These are phyloP conservation scores for Paramecium sexaurelia DNA, from an alignment of 73 alveolate genomes.

Conservation along the genomic window DNA sequence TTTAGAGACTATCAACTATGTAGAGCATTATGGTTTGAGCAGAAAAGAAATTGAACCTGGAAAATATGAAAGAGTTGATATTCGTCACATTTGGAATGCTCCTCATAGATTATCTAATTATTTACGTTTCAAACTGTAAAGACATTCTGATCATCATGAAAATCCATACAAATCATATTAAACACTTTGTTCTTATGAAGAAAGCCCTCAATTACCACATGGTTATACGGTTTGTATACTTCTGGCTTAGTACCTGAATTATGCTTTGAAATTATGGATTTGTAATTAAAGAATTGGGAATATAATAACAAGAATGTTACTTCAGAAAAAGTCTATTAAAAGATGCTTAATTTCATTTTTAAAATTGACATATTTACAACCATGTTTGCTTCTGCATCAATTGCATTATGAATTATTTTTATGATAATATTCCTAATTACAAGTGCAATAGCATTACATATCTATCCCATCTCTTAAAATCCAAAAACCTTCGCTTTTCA, in stretches of 20 bases:
- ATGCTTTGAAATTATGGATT: constrained; percentile 73
- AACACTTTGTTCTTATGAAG: constrained; percentile 72
- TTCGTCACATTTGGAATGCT: constrained; percentile 91
- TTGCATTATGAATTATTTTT: constrained; percentile 9
- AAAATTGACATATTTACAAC: constrained; percentile 30
- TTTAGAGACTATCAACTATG: constrained; percentile 79
- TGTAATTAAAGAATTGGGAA: constrained; percentile 24
- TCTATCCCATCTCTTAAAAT: neutral
- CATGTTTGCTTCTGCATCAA: neutral
- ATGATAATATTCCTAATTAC: constrained; percentile 26
- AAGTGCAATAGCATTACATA: neutral
- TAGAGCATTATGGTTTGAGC: constrained; percentile 85
- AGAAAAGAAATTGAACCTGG: constrained; percentile 79
- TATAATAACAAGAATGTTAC: neutral
- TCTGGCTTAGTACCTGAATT: constrained; percentile 72
- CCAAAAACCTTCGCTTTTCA: neutral
- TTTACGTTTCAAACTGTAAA: constrained; percentile 76
- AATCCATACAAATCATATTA: constrained; percentile 83
- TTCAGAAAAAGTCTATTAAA: neutral
- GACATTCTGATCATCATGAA: constrained; percentile 94
- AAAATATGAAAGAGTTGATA: constrained; percentile 76
- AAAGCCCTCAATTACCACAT: constrained; percentile 82
- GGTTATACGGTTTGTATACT: constrained; percentile 78
- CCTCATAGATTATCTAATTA: constrained; percentile 80
- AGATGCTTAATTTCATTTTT: constrained; percentile 39